Evolutionary conservation across 257 asterid genomes (phyloP).

Genomic region (Petunia secreta): DNA sequence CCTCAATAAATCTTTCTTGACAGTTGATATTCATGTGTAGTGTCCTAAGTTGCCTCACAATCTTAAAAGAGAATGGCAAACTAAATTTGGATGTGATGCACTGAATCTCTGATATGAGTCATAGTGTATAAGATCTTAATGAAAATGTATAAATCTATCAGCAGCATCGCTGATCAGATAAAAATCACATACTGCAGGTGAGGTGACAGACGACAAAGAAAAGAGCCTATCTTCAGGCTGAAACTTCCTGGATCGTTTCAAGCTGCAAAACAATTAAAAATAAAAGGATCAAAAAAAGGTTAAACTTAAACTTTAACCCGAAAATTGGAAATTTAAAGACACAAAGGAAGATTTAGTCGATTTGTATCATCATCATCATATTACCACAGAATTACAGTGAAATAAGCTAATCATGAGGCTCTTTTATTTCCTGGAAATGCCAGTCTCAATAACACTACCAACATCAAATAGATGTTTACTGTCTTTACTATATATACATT

Average conservation of each 20-base stretch:
- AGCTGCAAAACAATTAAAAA: constrained; percentile 49
- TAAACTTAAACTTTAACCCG: background rate
- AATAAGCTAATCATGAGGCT: constrained; percentile 17
- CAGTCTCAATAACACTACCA: background rate
- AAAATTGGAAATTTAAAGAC: background rate
- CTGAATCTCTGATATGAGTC: constrained; percentile 1
- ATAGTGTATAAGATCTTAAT: background rate
- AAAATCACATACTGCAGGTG: constrained; percentile 79
- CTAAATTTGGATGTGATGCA: background rate
- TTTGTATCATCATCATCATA: background rate
- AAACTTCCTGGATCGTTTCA: constrained; percentile 93
- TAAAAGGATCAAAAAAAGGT: background rate
- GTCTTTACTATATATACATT: background rate
- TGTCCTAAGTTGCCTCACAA: background rate
- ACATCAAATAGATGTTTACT: background rate
- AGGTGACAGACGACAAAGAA: constrained; percentile 89
- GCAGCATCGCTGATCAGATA: constrained; percentile 6
- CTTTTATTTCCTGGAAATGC: background rate
- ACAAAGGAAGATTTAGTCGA: constrained; percentile 3
- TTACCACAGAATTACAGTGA: background rate
- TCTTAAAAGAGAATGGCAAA: background rate
- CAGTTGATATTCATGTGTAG: background rate
- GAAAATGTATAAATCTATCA: constrained; percentile 5
- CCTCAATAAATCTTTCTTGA: background rate
- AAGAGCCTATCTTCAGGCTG: constrained; percentile 98